Evolutionary conservation across 208 protist genomes (phyloP).

Genomic region (Balamuthia mandrillaris): DNA sequence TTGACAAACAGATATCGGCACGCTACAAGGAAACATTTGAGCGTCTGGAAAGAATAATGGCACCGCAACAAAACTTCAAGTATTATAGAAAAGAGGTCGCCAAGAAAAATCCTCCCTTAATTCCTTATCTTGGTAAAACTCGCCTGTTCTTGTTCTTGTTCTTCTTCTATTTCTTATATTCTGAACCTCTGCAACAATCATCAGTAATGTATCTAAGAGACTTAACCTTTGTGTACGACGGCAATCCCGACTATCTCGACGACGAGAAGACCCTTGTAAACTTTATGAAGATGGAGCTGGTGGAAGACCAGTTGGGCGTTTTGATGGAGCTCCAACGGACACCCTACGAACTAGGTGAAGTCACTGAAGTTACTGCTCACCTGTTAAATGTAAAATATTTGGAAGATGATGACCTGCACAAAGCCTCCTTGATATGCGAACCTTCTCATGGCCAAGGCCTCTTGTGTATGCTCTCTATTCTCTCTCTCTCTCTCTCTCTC

Average conservation of each 20-base stretch:
- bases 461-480: too few species aligned
- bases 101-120: background rate
- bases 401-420: constrained; percentile 32
- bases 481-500: too few species aligned
- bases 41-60: constrained; percentile 16
- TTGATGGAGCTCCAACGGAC: background rate
- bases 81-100: background rate
- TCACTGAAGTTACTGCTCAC: background rate
- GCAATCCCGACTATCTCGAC: constrained; percentile 24
- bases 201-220: constrained; percentile 17
- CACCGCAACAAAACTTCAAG: constrained; percentile 13
- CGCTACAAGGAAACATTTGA: constrained; percentile 7
- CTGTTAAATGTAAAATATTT: background rate
- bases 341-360: background rate
- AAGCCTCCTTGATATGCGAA: constrained; percentile 12
- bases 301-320: background rate
- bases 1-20: background rate
- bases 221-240: constrained; percentile 38
- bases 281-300: constrained; percentile 33
- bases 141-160: too few species aligned
- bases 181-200: too few species aligned
- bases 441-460: background rate
- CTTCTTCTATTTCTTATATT: too few species aligned
- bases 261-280: constrained; percentile 17
- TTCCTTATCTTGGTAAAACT: constrained; percentile 7